Conservation (phyloP, 352 stramenopile genomes). For the Pythium sukuiense region DNA sequence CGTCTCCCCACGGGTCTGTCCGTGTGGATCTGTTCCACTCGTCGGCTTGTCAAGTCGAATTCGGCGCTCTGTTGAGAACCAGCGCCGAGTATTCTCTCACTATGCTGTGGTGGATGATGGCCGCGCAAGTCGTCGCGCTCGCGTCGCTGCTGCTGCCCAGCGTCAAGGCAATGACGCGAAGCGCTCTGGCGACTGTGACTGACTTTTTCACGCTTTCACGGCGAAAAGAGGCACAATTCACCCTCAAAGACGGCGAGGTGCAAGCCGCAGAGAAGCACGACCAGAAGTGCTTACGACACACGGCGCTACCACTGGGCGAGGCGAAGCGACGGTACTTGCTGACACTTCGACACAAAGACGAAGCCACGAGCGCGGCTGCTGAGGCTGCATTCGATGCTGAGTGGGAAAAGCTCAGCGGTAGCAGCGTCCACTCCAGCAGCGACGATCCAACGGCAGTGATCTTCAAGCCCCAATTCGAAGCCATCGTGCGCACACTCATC, state of each 20-base stretch:
- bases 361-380: conserved; percentile 11
- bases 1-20: conserved; percentile 1
- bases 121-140: conserved; percentile 15
- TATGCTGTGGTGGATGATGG: conserved; percentile 25
- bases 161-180: conserved; percentile 6
- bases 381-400: conserved; percentile 27
- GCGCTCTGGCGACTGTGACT: neutral
- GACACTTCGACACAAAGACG: conserved; percentile 23
- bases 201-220: neutral
- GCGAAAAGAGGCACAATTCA: neutral
- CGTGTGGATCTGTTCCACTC: conserved; percentile 20
- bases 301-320: conserved; percentile 20
- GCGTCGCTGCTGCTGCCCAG: conserved; percentile 23
- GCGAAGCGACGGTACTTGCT: conserved; percentile 29
- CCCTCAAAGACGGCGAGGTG: neutral
- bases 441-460: conserved; percentile 17
- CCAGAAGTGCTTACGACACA: neutral
- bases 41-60: conserved; percentile 26
- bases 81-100: conserved; percentile 16
- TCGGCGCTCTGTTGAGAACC: conserved; percentile 23
- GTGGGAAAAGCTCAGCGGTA: conserved; percentile 28
- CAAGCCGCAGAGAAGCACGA: neutral
- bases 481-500: conserved; percentile 57
- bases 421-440: conserved; percentile 1
- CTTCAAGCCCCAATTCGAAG: conserved; percentile 51